phyloP scores from a whole-genome alignment of 306 rosid genomes.

The Herpetospermum pedunculosum region DNA sequence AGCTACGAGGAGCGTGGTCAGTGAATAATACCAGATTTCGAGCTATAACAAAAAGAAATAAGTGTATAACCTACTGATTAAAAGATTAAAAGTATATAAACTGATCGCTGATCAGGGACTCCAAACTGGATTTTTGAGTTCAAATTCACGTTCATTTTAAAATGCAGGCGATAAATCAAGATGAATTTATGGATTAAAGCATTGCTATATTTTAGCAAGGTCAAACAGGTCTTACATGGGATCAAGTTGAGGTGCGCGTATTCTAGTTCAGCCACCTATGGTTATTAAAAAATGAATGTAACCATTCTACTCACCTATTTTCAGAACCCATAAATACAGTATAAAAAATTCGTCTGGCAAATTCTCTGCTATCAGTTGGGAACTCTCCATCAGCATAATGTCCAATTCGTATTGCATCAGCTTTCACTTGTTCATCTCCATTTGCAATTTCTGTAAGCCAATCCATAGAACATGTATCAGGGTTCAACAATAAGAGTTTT shows the following conservation, averaged over 20 bases:
- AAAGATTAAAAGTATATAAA: neutral
- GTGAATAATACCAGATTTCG: neutral
- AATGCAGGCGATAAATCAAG: neutral
- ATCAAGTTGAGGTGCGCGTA: neutral
- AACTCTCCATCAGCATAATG: constrained; percentile 69
- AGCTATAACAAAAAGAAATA: neutral
- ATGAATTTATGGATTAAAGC: neutral
- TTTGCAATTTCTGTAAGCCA: constrained; percentile 60
- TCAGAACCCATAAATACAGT: constrained; percentile 95
- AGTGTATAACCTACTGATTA: neutral
- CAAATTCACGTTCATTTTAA: neutral
- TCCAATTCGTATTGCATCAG: constrained; percentile 84
- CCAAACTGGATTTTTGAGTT: neutral
- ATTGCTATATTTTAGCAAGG: neutral
- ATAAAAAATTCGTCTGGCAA: constrained; percentile 76
- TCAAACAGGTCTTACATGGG: neutral
- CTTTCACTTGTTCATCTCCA: constrained; percentile 87
- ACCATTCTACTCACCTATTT: constrained; percentile 47
- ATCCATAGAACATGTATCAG: too few relatives aligned
- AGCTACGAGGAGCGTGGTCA: constrained; percentile 39
- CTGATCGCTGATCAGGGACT: neutral
- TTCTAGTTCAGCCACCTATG: neutral
- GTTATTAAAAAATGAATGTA: neutral
- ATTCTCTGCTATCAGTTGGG: constrained; percentile 87
- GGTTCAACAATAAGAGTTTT: too few relatives aligned